Percentiles rank a stretch among this genome's conserved stretches.
phyloP scores from a whole-genome alignment of 352 stramenopile species.

The Phytopythium sindhum region DNA sequence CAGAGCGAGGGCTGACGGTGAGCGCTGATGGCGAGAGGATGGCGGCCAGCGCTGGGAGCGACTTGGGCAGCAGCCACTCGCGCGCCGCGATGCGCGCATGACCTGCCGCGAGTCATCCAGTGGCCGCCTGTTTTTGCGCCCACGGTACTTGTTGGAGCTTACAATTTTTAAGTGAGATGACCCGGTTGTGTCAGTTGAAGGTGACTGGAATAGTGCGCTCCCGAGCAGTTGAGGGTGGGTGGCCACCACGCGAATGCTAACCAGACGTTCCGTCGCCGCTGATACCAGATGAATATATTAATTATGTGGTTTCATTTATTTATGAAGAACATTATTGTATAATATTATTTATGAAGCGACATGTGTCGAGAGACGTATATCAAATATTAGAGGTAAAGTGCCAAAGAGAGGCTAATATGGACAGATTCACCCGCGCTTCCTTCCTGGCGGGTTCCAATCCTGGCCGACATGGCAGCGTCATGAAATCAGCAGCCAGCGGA shows the following conservation, averaged over 20 bases:
- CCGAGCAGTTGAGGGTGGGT: not conserved
- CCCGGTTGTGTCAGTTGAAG: not conserved
- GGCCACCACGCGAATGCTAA: constrained; percentile 2
- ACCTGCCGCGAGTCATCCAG: constrained; percentile 6
- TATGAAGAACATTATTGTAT: not conserved
- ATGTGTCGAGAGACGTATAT: not conserved
- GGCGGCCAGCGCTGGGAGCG: not conserved
- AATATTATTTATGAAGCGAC: not conserved
- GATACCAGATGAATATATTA: not conserved
- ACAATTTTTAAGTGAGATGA: not conserved
- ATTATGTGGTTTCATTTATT: not conserved
- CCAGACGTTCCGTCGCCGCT: not conserved
- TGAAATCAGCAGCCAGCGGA: too few relatives aligned
- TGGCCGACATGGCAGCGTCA: too few relatives aligned
- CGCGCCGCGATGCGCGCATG: not conserved
- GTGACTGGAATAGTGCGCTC: not conserved
- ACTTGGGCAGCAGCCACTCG: constrained; percentile 1
- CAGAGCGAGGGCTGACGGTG: not conserved
- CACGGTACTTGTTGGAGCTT: not conserved
- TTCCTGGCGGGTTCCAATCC: too few relatives aligned
- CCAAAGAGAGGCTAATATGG: too few relatives aligned
- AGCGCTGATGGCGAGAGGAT: not conserved
- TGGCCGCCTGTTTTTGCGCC: constrained; percentile 8
- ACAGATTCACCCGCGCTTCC: too few relatives aligned
- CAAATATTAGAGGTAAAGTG: not conserved